These are phyloP conservation scores for Cutaneotrichosporon sp. DNA, from an alignment of 1,284 basidiomycete species.

Conservation along the genomic window DNA sequence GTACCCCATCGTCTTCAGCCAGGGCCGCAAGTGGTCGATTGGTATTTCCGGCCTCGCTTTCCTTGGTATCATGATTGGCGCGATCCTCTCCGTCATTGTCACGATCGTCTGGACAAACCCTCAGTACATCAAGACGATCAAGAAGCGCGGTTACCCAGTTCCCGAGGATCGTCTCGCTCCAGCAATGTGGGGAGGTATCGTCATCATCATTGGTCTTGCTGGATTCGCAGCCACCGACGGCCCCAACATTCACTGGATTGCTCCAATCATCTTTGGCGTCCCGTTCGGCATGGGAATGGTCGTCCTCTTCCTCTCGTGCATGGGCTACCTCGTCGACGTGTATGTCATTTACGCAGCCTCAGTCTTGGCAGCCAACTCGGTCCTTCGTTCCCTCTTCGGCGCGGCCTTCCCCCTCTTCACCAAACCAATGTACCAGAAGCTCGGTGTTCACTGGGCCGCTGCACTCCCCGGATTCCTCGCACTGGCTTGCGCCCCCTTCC, in stretches of 20 bases:
- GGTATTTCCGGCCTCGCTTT: constrained; percentile 66
- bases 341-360: constrained; percentile 60
- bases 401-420: constrained; percentile 65
- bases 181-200: constrained; percentile 54
- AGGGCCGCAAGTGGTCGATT: constrained; percentile 61
- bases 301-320: constrained; percentile 62
- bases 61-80: constrained; percentile 65
- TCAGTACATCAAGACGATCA: constrained; percentile 61
- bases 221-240: constrained; percentile 52
- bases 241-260: constrained; percentile 56
- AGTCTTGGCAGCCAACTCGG: constrained; percentile 67
- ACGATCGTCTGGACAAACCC: constrained; percentile 58
- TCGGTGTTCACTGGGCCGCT: constrained; percentile 67
- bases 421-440: constrained; percentile 51
- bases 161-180: constrained; percentile 63
- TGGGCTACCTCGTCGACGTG: constrained; percentile 65
- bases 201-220: constrained; percentile 51
- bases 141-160: constrained; percentile 55
- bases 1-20: constrained; percentile 63
- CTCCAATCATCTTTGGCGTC: constrained; percentile 60
- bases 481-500: constrained; percentile 61
- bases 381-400: constrained; percentile 66
- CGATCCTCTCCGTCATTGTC: constrained; percentile 60
- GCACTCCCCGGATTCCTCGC: constrained; percentile 65
- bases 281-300: constrained; percentile 65